Conservation (phyloP, 306 rosid genomes). For the Ochetophila trinervis region DNA sequence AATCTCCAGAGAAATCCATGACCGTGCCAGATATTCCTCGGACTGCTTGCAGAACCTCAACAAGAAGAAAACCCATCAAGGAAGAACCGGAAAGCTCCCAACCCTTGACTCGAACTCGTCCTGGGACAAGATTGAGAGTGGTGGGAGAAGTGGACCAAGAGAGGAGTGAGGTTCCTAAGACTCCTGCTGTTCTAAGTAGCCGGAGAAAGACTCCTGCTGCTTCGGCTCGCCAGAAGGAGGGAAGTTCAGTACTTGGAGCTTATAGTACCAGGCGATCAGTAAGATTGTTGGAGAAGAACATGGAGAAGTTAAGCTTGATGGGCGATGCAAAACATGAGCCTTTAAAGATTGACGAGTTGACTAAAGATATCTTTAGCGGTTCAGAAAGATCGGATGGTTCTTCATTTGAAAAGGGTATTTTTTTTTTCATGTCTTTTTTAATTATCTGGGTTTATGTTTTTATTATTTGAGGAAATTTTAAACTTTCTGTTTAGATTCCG, state of each 20-base stretch:
- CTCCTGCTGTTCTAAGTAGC: conserved; percentile 47
- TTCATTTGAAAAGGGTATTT: conserved; percentile 35
- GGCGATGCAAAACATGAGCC: conserved; percentile 30
- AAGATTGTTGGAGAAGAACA: conserved; percentile 54
- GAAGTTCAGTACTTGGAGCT: conserved; percentile 26
- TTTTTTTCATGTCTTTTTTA: not conserved
- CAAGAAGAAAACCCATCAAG: conserved; percentile 38
- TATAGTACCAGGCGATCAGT: conserved; percentile 71
- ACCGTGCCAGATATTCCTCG: conserved; percentile 32
- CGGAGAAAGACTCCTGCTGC: conserved; percentile 33
- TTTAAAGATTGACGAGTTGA: conserved; percentile 31
- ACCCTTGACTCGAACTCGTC: conserved; percentile 29
- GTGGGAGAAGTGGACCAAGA: conserved; percentile 32
- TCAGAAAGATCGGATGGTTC: conserved; percentile 22
- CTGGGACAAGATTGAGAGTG: conserved; percentile 20
- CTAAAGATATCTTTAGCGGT: conserved; percentile 31
- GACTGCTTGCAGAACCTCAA: conserved; percentile 44
- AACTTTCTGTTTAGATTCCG: not conserved
- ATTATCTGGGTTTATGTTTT: not conserved
- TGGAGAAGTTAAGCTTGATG: conserved; percentile 45
- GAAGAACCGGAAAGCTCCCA: conserved; percentile 36
- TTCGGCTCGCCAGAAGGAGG: conserved; percentile 25
- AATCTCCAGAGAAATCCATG: conserved; percentile 25
- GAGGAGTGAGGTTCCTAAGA: conserved; percentile 28
- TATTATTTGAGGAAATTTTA: too few relatives aligned